These are phyloP conservation scores for Narthecium ossifragum DNA, from an alignment of 106 monocot genomes.

Conservation along the genomic window DNA sequence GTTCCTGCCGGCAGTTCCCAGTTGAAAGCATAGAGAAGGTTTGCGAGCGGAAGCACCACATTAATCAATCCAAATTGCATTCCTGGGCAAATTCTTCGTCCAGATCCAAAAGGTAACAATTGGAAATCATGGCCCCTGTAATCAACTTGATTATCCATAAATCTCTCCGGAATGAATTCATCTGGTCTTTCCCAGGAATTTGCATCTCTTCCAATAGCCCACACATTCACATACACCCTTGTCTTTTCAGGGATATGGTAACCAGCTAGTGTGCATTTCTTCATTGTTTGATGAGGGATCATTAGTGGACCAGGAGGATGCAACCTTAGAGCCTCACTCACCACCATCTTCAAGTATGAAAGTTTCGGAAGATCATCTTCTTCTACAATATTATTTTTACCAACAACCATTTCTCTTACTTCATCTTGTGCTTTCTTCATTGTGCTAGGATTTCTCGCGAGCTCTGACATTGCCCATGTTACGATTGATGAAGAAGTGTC, in stretches of 20 bases:
- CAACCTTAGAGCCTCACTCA: background rate
- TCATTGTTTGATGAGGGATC: background rate
- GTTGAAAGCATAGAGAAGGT: background rate
- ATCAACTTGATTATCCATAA: background rate
- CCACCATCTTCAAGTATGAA: background rate
- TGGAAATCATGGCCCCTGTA: background rate
- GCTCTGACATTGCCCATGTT: no score
- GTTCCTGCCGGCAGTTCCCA: background rate
- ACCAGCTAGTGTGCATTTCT: background rate
- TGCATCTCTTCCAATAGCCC: slow-evolving; percentile 3
- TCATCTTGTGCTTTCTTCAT: no score
- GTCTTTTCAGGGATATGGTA: slow-evolving; percentile 2
- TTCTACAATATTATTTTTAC: background rate
- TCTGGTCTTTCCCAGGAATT: background rate
- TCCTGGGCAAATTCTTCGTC: slow-evolving; percentile 1
- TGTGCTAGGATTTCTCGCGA: no score
- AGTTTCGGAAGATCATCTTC: background rate
- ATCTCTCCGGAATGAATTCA: background rate
- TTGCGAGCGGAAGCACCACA: background rate
- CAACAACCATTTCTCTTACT: no score
- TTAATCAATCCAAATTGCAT: background rate
- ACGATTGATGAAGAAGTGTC: no score
- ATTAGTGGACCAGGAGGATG: background rate
- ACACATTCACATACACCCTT: slow-evolving; percentile 2
- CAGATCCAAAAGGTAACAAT: background rate